phyloP scores from a whole-genome alignment of 2,329 filamentous ascomycete species.

The Epichloe gansuensis region DNA sequence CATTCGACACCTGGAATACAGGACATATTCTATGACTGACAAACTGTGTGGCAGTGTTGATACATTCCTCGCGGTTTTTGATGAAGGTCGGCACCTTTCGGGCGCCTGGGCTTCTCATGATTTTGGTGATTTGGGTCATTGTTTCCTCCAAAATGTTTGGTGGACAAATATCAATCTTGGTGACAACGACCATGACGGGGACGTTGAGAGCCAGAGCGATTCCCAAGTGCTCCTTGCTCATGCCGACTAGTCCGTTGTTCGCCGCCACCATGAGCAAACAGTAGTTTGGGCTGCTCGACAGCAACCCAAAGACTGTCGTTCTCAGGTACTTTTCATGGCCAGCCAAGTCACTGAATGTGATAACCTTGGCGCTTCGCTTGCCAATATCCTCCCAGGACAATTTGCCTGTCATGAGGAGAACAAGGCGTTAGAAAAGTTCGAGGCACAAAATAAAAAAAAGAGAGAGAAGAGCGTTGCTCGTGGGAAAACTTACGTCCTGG shows the following conservation, averaged over 20 bases:
- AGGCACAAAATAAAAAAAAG: not conserved
- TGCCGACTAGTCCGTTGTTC: constrained; percentile 92
- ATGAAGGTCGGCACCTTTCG: constrained; percentile 95
- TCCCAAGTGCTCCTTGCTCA: constrained; percentile 96
- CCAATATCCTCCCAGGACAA: constrained; percentile 97
- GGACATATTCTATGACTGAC: constrained; percentile 92
- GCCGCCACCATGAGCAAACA: constrained; percentile 96
- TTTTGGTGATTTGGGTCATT: constrained; percentile 78
- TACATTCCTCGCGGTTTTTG: constrained; percentile 78
- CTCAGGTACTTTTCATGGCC: constrained; percentile 91
- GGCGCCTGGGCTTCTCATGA: constrained; percentile 85
- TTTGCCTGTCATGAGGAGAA: constrained; percentile 27
- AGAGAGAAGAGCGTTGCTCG: not conserved
- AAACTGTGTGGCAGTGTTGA: constrained; percentile 92
- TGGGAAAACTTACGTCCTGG: constrained; percentile 55
- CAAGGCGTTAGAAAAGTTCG: too few species aligned
- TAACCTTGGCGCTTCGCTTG: constrained; percentile 87
- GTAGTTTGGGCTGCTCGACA: constrained; percentile 94
- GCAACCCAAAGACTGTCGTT: constrained; percentile 88
- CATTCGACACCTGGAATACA: constrained; percentile 96
- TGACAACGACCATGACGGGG: constrained; percentile 93
- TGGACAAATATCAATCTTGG: constrained; percentile 97
- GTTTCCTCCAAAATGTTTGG: constrained; percentile 92
- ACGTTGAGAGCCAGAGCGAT: constrained; percentile 92
- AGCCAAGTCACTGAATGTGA: constrained; percentile 88